Evolutionary conservation across 2,329 filamentous ascomycete genomes (phyloP).

Genomic region (Paracoccidioides brasiliensis): DNA sequence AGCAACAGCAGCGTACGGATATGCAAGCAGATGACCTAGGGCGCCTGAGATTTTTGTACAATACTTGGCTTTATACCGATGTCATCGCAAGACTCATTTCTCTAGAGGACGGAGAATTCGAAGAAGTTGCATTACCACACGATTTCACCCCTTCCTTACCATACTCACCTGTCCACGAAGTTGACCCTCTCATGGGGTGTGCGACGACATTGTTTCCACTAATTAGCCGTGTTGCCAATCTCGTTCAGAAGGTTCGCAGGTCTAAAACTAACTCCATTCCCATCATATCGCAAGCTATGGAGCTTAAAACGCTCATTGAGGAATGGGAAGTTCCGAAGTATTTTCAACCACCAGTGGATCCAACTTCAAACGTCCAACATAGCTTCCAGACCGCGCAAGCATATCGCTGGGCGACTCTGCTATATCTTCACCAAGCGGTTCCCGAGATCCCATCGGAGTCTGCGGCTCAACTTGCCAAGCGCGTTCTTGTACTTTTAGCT

Average conservation of each 20-base stretch:
- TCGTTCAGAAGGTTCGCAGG: constrained; percentile 50
- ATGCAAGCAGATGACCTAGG: constrained; percentile 3
- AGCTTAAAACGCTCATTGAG: constrained; percentile 48
- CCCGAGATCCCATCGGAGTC: constrained; percentile 51
- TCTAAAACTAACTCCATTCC: constrained; percentile 43
- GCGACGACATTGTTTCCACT: constrained; percentile 55
- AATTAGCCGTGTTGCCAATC: constrained; percentile 51
- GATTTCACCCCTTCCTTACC: constrained; percentile 22
- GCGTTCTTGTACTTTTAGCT: constrained; percentile 48
- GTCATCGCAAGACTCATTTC: constrained; percentile 57
- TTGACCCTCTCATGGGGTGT: constrained; percentile 62
- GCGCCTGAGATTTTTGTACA: constrained; percentile 52
- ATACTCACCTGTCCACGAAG: constrained; percentile 37
- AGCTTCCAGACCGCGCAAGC: constrained; percentile 54
- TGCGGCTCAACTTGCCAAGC: constrained; percentile 46
- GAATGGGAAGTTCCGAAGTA: constrained; percentile 46
- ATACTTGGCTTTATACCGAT: constrained; percentile 62
- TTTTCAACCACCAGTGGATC: constrained; percentile 51
- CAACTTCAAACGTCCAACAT: constrained; percentile 48
- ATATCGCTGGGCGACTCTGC: constrained; percentile 52
- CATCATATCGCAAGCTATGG: constrained; percentile 49
- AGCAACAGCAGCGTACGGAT: constrained; percentile 19
- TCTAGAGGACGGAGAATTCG: constrained; percentile 43
- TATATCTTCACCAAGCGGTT: constrained; percentile 56
- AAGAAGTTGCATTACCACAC: constrained; percentile 26